These are phyloP conservation scores for Plasmopara muralis DNA, from an alignment of 352 stramenopile species.

Conservation along the genomic window DNA sequence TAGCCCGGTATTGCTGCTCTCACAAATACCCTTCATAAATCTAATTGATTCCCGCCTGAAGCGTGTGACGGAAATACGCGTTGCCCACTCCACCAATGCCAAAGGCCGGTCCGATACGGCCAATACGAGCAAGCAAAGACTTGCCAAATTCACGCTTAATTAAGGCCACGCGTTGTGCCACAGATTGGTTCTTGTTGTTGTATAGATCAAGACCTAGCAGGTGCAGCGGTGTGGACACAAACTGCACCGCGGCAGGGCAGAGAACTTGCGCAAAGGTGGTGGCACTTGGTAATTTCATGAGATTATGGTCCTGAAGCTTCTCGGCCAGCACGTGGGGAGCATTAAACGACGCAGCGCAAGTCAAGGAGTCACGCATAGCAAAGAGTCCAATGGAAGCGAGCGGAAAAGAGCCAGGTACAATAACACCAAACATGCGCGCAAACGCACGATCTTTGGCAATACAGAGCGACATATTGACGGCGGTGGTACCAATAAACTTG, in stretches of 20 bases:
- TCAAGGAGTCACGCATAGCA: constrained; percentile 79
- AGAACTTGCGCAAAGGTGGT: constrained; percentile 69
- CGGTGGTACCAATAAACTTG: constrained; percentile 84
- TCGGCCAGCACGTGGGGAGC: constrained; percentile 61
- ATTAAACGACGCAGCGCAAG: constrained; percentile 85
- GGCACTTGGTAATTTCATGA: constrained; percentile 45
- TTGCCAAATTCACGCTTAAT: constrained; percentile 80
- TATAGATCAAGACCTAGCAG: constrained; percentile 86
- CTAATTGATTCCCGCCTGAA: constrained; percentile 39
- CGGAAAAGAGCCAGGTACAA: constrained; percentile 65
- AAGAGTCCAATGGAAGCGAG: constrained; percentile 81
- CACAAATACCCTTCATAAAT: background rate
- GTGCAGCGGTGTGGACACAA: constrained; percentile 86
- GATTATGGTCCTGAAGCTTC: constrained; percentile 45
- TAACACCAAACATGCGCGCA: constrained; percentile 87
- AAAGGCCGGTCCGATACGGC: constrained; percentile 84
- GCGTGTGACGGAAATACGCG: constrained; percentile 46
- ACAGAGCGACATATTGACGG: constrained; percentile 88
- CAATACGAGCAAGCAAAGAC: constrained; percentile 76
- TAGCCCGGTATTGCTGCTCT: background rate
- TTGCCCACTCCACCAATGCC: constrained; percentile 87
- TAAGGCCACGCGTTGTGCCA: constrained; percentile 41
- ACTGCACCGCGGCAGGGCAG: constrained; percentile 79
- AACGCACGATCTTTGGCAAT: constrained; percentile 90
- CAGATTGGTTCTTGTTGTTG: constrained; percentile 55